A percentile compares a stretch with the other conserved stretches of the same genome.
Conservation (phyloP, 2,329 filamentous ascomycete species). For the Alternaria longipes region DNA sequence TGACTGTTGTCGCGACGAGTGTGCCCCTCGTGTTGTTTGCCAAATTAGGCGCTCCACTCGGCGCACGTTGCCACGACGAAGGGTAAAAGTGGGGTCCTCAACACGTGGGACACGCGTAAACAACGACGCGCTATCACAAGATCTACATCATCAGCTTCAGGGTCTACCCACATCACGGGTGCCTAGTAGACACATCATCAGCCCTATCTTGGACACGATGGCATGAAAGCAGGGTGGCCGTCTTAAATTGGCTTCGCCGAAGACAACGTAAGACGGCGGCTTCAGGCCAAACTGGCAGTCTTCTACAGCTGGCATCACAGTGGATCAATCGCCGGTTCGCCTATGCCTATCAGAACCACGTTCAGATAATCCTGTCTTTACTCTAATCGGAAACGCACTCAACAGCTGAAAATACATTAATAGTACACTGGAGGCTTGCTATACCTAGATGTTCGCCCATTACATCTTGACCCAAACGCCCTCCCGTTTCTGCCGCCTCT, state of each 20-base stretch:
- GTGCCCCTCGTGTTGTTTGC: slow-evolving; percentile 19
- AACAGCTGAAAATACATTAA: background rate
- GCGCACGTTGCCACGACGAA: slow-evolving; percentile 18
- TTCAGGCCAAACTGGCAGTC: no score
- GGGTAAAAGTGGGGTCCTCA: slow-evolving; percentile 2
- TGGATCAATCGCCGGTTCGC: no score
- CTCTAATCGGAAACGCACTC: no score
- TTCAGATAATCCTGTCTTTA: no score
- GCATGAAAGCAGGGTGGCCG: no score
- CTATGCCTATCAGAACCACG: no score
- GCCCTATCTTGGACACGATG: no score
- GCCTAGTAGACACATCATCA: background rate
- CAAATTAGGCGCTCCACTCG: slow-evolving; percentile 7
- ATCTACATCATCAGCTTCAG: background rate
- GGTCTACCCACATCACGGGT: background rate
- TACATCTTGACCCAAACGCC: background rate
- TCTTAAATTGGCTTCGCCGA: background rate
- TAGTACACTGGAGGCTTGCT: background rate
- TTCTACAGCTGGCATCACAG: no score
- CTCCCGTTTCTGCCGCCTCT: background rate
- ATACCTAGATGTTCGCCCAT: background rate
- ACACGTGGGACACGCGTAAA: slow-evolving; percentile 18
- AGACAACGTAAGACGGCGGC: background rate
- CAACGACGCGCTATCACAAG: slow-evolving; percentile 17
- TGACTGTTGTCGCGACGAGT: background rate